Conservation (phyloP, 2,329 filamentous ascomycete genomes). For the Claviceps pazoutovae region DNA sequence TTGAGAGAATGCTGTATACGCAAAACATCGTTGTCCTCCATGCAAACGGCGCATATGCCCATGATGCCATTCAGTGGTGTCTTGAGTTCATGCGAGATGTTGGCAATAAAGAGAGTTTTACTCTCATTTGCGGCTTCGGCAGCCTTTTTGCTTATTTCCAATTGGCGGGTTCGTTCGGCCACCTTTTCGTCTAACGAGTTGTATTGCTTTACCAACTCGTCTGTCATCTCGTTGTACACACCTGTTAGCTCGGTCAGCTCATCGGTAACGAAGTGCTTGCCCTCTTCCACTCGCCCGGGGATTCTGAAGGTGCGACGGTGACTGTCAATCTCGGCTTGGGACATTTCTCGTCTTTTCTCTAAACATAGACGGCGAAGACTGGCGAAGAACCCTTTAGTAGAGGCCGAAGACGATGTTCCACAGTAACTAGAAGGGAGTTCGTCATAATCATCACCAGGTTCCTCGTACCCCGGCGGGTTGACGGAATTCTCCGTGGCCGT, state of each 20-base stretch:
- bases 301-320: conserved; percentile 59
- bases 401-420: conserved; percentile 29
- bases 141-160: conserved; percentile 81
- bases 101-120: conserved; percentile 95
- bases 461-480: conserved; percentile 46
- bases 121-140: conserved; percentile 92
- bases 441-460: conserved; percentile 30
- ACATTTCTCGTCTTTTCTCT: conserved; percentile 17
- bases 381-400: conserved; percentile 27
- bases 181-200: conserved; percentile 74
- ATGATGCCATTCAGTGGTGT: conserved; percentile 92
- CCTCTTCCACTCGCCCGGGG: conserved; percentile 64
- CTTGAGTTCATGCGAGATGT: conserved; percentile 78
- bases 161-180: conserved; percentile 63
- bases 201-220: conserved; percentile 80
- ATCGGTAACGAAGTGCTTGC: conserved; percentile 64
- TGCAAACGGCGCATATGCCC: conserved; percentile 84
- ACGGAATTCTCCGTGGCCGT: conserved; percentile 63
- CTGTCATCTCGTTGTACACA: conserved; percentile 90
- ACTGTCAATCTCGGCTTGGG: conserved; percentile 16
- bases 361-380: conserved; percentile 24
- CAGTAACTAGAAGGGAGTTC: conserved; percentile 28
- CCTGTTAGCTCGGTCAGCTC: conserved; percentile 70
- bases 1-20: conserved; percentile 73
- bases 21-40: conserved; percentile 72